Conservation (phyloP, 345 rosid genomes). For the Linum trigynum region DNA sequence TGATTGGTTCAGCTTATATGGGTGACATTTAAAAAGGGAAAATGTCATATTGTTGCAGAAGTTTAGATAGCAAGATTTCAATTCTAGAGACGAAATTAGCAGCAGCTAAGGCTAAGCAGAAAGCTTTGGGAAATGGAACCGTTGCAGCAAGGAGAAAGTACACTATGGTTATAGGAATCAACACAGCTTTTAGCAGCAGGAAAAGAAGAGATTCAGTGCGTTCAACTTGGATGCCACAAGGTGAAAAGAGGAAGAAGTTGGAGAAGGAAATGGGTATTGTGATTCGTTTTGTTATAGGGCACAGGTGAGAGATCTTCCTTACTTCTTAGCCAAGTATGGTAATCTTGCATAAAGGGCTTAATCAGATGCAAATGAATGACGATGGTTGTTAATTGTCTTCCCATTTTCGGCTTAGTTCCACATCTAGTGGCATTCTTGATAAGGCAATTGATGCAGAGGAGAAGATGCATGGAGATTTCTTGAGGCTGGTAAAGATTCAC, state of each 20-base stretch:
- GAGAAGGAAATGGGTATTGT: slow-evolving; percentile 76
- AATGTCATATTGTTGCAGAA: slow-evolving; percentile 31
- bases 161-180: slow-evolving; percentile 82
- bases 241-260: slow-evolving; percentile 53
- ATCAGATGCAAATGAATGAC: neutral
- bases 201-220: slow-evolving; percentile 80
- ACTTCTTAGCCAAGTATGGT: neutral
- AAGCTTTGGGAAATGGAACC: slow-evolving; percentile 13
- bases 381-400: neutral
- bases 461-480: slow-evolving; percentile 54
- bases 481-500: slow-evolving; percentile 56
- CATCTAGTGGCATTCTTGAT: slow-evolving; percentile 56
- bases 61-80: slow-evolving; percentile 33
- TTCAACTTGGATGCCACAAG: slow-evolving; percentile 93
- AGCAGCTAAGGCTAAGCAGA: slow-evolving; percentile 38
- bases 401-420: slow-evolving; percentile 26
- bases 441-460: slow-evolving; percentile 72
- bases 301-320: slow-evolving; percentile 40
- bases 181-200: slow-evolving; percentile 78
- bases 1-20: neutral
- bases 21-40: slow-evolving; percentile 3
- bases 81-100: slow-evolving; percentile 37
- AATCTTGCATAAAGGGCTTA: neutral
- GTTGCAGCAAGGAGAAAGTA: slow-evolving; percentile 31
- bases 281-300: slow-evolving; percentile 82